Base-by-base conservation (phyloP, 2,329 filamentous ascomycete species). In the Monosporascus sp. region DNA sequence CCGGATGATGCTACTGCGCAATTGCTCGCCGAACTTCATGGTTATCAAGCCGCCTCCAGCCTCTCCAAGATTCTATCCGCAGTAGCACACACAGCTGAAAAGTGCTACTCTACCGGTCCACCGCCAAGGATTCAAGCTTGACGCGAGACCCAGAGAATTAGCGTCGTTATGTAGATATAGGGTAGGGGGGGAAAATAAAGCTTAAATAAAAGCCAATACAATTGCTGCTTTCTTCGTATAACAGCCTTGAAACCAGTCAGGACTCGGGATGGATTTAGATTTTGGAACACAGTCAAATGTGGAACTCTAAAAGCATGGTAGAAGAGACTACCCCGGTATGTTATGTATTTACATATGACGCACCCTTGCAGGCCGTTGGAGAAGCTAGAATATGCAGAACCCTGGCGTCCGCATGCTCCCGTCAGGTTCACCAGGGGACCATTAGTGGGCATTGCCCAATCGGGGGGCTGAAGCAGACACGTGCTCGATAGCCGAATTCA, bases 1-100 rank as follows among this genome's bases (percentile, higher is more conserved):
- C 78, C 90, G 91, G 74, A 97, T 96, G 68, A 96, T 83, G 70
- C 92, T 97, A 66, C 91, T 93, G 60, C 91, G 91, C 67, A 99
- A 85, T 81, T 99, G 92, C 75, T 97, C 90, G 71, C 94, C 94
- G 80, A 97, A 99, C 81, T 87, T 87, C 84, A 87, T 87, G 76
- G 82, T 76, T 74, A 84, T 69, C 59, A 78, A 70, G 56, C 81
- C 80, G 45, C 79, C 81, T 36, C 69, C 67, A 59, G 75, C 19
- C 19, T 41, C 19, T 41, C 14, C 6, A n/a, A 31, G 14, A 31
- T 22, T 46, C 69, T 26, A 31, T 31, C 20, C 8, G 17, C 22
- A 26, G 14, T 16, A n/a, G 14, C 41, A 44, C n/a, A 16, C 41
- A 19, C n/a, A 46, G 14, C 14, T 3, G n/a, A 17, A 7, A 46